Conservation (phyloP, 257 asterid species). For the Leptodermis oblonga region DNA sequence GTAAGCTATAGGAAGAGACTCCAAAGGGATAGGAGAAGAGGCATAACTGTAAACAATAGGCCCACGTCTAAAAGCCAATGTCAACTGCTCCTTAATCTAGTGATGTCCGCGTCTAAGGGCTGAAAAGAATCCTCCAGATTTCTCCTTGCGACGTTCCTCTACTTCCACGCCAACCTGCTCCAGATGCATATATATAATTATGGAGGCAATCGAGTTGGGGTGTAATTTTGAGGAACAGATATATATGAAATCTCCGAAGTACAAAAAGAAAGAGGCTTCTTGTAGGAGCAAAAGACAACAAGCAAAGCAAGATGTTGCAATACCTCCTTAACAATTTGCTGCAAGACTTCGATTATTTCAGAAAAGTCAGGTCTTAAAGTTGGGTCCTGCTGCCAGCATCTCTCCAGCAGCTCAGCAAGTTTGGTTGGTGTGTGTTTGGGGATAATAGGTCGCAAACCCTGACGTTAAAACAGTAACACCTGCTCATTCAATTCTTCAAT, state of each 20-base stretch:
- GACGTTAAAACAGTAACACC: slow-evolving; percentile 5
- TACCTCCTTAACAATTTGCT: slow-evolving; percentile 77
- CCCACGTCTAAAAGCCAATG: background rate
- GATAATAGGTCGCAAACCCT: slow-evolving; percentile 88
- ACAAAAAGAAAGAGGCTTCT: background rate
- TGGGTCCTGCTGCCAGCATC: slow-evolving; percentile 95
- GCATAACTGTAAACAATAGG: background rate
- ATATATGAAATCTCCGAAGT: background rate
- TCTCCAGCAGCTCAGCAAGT: slow-evolving; percentile 82
- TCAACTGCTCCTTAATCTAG: slow-evolving; percentile 20
- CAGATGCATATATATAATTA: slow-evolving; percentile 8
- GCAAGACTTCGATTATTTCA: slow-evolving; percentile 59
- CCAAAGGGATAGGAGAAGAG: background rate
- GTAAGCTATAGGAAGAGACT: background rate
- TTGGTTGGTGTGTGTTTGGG: slow-evolving; percentile 71
- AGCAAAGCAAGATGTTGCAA: background rate
- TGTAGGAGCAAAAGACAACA: too few relatives aligned
- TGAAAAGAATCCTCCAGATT: slow-evolving; percentile 81
- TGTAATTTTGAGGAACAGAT: background rate
- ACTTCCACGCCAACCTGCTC: slow-evolving; percentile 74
- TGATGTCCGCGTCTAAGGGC: slow-evolving; percentile 71
- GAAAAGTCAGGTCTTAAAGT: slow-evolving; percentile 76
- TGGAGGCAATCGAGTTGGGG: too few relatives aligned
- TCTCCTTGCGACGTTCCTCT: slow-evolving; percentile 68
- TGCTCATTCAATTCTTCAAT: background rate